Conservation (phyloP, 371 early-diverging fungal species). For the Sporodiniella umbellata region DNA sequence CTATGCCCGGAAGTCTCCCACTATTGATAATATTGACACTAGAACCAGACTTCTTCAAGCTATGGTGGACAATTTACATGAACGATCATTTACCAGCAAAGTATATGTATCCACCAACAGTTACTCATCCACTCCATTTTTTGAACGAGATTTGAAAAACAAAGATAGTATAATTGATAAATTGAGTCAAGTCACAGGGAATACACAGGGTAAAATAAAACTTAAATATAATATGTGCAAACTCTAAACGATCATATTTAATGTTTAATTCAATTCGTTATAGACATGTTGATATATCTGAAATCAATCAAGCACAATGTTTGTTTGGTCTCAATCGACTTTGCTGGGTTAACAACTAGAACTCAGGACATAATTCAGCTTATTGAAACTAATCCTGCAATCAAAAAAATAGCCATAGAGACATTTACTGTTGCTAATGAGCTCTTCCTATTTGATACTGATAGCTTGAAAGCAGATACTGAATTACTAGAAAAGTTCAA, state of each 20-base stretch:
- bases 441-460: slow-evolving; percentile 5
- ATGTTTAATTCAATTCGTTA: slow-evolving; percentile 17
- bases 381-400: slow-evolving; percentile 14
- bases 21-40: slow-evolving; percentile 4
- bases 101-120: slow-evolving; percentile 14
- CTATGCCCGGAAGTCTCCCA: slow-evolving; percentile 17
- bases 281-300: slow-evolving; percentile 17
- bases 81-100: slow-evolving; percentile 10
- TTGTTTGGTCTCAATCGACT: slow-evolving; percentile 18
- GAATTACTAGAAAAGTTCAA: slow-evolving; percentile 9
- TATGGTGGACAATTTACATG: slow-evolving; percentile 10
- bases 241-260: slow-evolving; percentile 9
- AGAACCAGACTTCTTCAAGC: slow-evolving; percentile 6
- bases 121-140: slow-evolving; percentile 9
- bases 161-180: slow-evolving; percentile 3
- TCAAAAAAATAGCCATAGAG: slow-evolving; percentile 14
- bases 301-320: slow-evolving; percentile 10
- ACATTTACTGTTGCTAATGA: slow-evolving; percentile 11
- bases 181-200: slow-evolving; percentile 3
- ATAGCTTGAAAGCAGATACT: slow-evolving; percentile 3
- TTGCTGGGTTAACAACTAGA: slow-evolving; percentile 12
- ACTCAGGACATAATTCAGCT: slow-evolving; percentile 13
- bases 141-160: slow-evolving; percentile 14
- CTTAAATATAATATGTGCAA: slow-evolving; percentile 4
- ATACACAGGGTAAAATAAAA: slow-evolving; percentile 9